Evolutionary conservation across 2,329 filamentous ascomycete genomes (phyloP).

Genomic region (Phialocephala sp.): DNA sequence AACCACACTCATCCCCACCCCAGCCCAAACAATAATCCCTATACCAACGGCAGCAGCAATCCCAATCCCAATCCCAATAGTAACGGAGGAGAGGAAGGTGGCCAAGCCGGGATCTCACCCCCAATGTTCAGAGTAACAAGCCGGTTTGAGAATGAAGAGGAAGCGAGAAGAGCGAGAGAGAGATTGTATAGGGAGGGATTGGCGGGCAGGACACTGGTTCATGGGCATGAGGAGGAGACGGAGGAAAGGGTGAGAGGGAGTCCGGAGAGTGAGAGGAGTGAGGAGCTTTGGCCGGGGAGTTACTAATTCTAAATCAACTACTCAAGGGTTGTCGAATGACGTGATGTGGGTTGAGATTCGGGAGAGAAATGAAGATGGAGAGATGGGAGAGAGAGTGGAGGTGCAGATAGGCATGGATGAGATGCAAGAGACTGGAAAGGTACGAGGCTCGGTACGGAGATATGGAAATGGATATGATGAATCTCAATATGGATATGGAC

Average conservation of each 20-base stretch:
- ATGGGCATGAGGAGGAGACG: neutral
- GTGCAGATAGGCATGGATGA: neutral
- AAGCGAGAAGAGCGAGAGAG: conserved; percentile 19
- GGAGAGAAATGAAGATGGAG: neutral
- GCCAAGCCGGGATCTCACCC: conserved; percentile 7
- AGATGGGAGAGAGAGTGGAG: neutral
- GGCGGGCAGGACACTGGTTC: conserved; percentile 7
- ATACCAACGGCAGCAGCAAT: too few species aligned
- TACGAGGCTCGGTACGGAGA: neutral
- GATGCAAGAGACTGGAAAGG: neutral
- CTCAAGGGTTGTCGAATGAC: too few species aligned
- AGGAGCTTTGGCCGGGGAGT: conserved; percentile 36
- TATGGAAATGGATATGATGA: too few species aligned
- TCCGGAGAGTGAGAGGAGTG: conserved; percentile 24
- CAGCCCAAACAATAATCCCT: too few species aligned
- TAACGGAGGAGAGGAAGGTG: neutral
- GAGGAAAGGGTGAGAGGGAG: conserved; percentile 12
- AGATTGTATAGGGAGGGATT: conserved; percentile 15
- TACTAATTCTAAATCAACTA: too few species aligned
- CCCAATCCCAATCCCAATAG: neutral
- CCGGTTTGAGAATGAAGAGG: conserved; percentile 8
- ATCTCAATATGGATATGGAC: too few species aligned
- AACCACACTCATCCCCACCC: too few species aligned
- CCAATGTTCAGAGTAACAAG: neutral
- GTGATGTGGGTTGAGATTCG: too few species aligned